Conservation (phyloP, 345 rosid genomes). For the Sisymbrium irio region DNA sequence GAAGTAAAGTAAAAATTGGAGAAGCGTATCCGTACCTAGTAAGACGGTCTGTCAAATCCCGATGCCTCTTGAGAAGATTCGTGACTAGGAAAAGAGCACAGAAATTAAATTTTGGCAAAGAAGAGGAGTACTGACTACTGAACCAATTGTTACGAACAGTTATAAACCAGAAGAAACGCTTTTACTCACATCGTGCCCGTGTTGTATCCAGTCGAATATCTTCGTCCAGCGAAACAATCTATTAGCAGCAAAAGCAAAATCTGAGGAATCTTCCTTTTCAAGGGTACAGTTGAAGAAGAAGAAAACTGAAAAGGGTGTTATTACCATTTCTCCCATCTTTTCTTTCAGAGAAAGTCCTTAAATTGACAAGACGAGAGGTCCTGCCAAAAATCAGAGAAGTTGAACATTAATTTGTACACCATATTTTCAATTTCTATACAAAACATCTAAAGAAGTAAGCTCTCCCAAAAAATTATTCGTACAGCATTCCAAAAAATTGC, state of each 20-base stretch:
- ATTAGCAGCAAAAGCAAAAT: constrained; percentile 18
- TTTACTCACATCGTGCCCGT: constrained; percentile 63
- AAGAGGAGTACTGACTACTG: background rate
- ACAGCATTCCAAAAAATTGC: background rate
- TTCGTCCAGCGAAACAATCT: constrained; percentile 64
- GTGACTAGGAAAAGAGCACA: constrained; percentile 52
- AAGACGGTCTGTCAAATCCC: constrained; percentile 72
- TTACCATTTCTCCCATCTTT: constrained; percentile 55
- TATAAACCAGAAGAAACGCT: background rate
- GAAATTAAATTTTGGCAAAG: constrained; percentile 8
- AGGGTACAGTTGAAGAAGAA: background rate
- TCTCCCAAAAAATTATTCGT: background rate
- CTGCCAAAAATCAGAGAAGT: constrained; percentile 10
- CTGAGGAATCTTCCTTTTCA: background rate
- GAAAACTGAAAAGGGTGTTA: background rate
- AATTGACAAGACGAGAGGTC: background rate
- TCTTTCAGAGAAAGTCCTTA: background rate
- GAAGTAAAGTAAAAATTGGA: background rate
- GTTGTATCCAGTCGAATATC: constrained; percentile 68
- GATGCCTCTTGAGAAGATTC: constrained; percentile 79
- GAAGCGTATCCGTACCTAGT: constrained; percentile 49
- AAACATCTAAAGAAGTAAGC: background rate
- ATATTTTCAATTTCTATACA: background rate
- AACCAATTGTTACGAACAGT: background rate
- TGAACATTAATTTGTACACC: constrained; percentile 17